Conservation (phyloP, 306 rosid genomes). For the Quercus variabilis region DNA sequence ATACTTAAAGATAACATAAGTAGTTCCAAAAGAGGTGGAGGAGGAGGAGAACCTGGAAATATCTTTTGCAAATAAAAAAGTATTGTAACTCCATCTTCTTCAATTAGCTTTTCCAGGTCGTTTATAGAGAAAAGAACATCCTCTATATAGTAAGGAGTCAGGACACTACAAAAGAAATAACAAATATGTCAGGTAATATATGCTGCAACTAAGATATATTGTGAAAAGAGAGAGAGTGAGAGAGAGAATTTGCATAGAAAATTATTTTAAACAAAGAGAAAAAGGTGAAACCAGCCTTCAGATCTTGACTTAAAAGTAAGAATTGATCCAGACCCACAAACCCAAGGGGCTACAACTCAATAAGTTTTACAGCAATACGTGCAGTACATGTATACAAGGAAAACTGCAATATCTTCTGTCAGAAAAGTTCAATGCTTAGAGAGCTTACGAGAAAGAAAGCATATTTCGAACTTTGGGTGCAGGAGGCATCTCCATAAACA, state of each 20-base stretch:
- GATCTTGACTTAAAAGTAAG: background rate
- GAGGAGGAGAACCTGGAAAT: conserved; percentile 67
- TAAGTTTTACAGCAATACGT: conserved; percentile 7
- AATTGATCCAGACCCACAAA: background rate
- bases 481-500: conserved; percentile 94
- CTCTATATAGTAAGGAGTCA: conserved; percentile 80
- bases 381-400: conserved; percentile 1
- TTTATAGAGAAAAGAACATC: conserved; percentile 74
- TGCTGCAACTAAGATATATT: background rate
- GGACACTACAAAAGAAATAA: conserved; percentile 53
- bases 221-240: no score
- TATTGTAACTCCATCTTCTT: conserved; percentile 95
- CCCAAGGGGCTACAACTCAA: conserved; percentile 2
- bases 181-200: background rate
- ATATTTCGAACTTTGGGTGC: conserved; percentile 95
- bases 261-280: background rate
- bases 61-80: conserved; percentile 95
- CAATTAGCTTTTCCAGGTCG: conserved; percentile 54
- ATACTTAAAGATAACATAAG: conserved; percentile 8
- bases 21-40: conserved; percentile 10
- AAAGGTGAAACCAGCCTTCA: background rate
- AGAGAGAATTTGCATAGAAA: background rate
- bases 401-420: background rate
- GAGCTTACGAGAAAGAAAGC: conserved; percentile 94
- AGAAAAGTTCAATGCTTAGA: conserved; percentile 2